A percentile compares a stretch with the other conserved stretches of the same genome.
These are phyloP conservation scores for Kondoa subrosea DNA, from an alignment of 768 basidiomycete species.

Conservation along the genomic window DNA sequence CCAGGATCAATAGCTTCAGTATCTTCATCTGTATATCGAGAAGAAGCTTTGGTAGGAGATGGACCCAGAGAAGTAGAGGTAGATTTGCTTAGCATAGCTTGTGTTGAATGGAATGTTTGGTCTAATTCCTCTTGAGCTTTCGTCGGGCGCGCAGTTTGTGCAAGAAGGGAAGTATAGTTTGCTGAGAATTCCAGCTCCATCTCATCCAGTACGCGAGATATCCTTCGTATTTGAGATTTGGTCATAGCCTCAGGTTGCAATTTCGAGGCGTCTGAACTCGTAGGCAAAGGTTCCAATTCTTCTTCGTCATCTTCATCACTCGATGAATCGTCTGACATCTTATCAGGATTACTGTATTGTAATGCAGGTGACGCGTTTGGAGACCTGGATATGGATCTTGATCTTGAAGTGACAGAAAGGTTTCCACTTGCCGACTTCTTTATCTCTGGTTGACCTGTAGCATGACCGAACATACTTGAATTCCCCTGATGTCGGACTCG, in stretches of 20 bases:
- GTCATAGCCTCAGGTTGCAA: slow-evolving; percentile 10
- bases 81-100: neutral
- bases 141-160: neutral
- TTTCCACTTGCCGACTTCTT: neutral
- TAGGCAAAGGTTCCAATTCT: neutral
- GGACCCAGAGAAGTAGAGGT: neutral
- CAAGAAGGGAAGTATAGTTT: slow-evolving; percentile 2
- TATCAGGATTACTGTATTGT: neutral
- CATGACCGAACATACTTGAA: slow-evolving; percentile 1
- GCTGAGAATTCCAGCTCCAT: slow-evolving; percentile 19
- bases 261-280: neutral
- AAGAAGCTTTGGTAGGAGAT: neutral
- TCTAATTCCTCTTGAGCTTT: neutral
- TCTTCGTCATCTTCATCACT: slow-evolving; percentile 5
- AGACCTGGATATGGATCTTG: neutral
- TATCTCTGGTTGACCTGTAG: neutral
- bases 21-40: neutral
- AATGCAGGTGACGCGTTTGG: neutral
- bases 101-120: neutral
- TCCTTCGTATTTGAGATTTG: slow-evolving; percentile 20
- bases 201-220: slow-evolving; percentile 21
- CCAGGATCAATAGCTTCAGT: neutral
- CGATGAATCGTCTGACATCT: neutral
- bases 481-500: neutral
- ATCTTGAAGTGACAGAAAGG: neutral